phyloP scores from a whole-genome alignment of 768 basidiomycete genomes.

The Phaffia australis region DNA sequence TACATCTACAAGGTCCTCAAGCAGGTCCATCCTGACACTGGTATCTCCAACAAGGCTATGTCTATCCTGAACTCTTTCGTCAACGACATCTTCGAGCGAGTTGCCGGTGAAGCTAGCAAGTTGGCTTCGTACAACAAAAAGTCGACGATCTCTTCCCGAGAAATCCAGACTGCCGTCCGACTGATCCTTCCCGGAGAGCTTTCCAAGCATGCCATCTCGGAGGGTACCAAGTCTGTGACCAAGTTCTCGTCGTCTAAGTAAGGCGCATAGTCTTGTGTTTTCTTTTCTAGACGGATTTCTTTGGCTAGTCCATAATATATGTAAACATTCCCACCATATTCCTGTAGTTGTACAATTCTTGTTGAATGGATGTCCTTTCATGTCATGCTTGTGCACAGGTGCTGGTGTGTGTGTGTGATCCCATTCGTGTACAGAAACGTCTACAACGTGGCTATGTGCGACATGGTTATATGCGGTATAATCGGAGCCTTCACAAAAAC shows the following conservation, averaged over 20 bases:
- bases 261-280: too few species aligned
- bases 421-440: too few species aligned
- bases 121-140: constrained; percentile 96
- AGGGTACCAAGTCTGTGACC: constrained; percentile 87
- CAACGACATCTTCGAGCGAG: constrained; percentile 90
- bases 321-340: too few species aligned
- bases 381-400: too few species aligned
- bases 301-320: too few species aligned
- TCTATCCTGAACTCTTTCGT: constrained; percentile 93
- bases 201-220: constrained; percentile 83
- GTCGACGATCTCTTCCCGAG: constrained; percentile 95
- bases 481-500: too few species aligned
- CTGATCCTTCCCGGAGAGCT: constrained; percentile 94
- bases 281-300: not conserved
- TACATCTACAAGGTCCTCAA: constrained; percentile 28
- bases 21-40: constrained; percentile 25
- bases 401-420: too few species aligned
- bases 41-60: constrained; percentile 74
- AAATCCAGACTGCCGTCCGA: constrained; percentile 94
- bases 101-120: constrained; percentile 82
- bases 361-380: too few species aligned
- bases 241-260: constrained; percentile 43
- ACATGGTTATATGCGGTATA: too few species aligned
- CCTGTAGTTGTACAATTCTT: too few species aligned
- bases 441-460: too few species aligned